A percentile compares a stretch with the other conserved stretches of the same genome.
These are phyloP conservation scores for Sporopachydermia quercuum DNA, from an alignment of 805 yeast genomes.

Conservation along the genomic window DNA sequence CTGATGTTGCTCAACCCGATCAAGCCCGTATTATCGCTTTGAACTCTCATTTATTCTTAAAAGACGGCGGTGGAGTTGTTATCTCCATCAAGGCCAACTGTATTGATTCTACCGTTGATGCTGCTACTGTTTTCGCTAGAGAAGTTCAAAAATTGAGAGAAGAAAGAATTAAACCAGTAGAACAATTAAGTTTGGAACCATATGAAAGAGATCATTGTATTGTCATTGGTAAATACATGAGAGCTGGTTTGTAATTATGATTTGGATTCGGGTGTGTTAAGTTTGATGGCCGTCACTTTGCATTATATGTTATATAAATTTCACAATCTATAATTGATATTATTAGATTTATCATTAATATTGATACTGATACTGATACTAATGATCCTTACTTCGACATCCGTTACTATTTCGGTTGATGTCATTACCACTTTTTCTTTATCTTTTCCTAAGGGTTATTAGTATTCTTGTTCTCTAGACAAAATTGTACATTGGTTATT, in stretches of 20 bases:
- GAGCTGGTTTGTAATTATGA: constrained; percentile 44
- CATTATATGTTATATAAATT: constrained; percentile 2
- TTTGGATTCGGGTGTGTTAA: constrained; percentile 5
- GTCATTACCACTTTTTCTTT: too few relatives aligned
- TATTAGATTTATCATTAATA: background rate
- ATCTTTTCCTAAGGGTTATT: too few relatives aligned
- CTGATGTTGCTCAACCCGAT: constrained; percentile 99
- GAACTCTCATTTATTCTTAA: constrained; percentile 94
- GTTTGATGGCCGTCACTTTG: constrained; percentile 11
- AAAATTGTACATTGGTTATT: too few relatives aligned
- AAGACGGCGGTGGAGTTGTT: constrained; percentile 97
- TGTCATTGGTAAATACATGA: constrained; percentile 91
- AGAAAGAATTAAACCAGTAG: constrained; percentile 96
- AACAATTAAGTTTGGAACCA: constrained; percentile 97
- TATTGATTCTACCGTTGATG: constrained; percentile 98
- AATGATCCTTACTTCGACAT: too few relatives aligned
- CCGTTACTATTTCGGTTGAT: too few relatives aligned
- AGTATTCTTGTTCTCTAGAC: too few relatives aligned
- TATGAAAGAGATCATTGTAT: constrained; percentile 99
- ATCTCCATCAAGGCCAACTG: constrained; percentile 99
- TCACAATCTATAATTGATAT: constrained; percentile 1
- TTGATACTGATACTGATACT: background rate
- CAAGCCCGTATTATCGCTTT: constrained; percentile 99
- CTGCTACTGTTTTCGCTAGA: constrained; percentile 98
- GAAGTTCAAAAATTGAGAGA: constrained; percentile 98